A percentile compares a stretch with the other conserved stretches of the same genome.
Evolutionary conservation across 495 filamentous ascomycete genomes (phyloP).

Genomic region (Trichocladium antarcticum): DNA sequence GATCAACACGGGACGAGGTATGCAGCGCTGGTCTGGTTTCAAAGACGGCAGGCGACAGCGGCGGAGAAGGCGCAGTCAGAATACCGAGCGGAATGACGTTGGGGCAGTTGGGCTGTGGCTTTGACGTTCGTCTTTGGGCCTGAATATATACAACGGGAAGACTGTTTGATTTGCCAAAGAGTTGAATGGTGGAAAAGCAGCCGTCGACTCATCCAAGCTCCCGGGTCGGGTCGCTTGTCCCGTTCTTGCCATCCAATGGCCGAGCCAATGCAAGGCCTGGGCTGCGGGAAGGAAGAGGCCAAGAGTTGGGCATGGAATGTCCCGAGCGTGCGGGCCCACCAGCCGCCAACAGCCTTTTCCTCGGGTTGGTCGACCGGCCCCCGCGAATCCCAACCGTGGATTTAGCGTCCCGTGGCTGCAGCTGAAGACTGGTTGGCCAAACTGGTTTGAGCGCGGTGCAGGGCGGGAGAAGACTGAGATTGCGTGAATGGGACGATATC

Average conservation of each 20-base stretch:
- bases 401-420: not conserved
- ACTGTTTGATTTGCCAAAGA: no score
- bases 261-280: not conserved
- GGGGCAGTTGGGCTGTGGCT: no score
- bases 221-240: constrained; percentile 5
- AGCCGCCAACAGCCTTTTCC: not conserved
- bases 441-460: not conserved
- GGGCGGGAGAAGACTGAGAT: not conserved
- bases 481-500: constrained; percentile 3
- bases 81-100: no score
- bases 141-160: no score
- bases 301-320: not conserved
- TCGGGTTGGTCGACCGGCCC: no score
- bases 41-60: constrained; percentile 1
- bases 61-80: not conserved
- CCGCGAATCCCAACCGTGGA: no score
- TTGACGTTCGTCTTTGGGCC: no score
- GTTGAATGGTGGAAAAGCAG: no score
- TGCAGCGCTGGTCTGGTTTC: not conserved
- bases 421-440: no score
- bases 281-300: not conserved
- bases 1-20: not conserved
- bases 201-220: constrained; percentile 2
- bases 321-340: not conserved
- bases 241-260: not conserved